Evolutionary conservation across 371 early-diverging fungal species (phyloP), one percentile per base, ranked within the genome.

Genomic region (Lichtheimia hyalospora): DNA sequence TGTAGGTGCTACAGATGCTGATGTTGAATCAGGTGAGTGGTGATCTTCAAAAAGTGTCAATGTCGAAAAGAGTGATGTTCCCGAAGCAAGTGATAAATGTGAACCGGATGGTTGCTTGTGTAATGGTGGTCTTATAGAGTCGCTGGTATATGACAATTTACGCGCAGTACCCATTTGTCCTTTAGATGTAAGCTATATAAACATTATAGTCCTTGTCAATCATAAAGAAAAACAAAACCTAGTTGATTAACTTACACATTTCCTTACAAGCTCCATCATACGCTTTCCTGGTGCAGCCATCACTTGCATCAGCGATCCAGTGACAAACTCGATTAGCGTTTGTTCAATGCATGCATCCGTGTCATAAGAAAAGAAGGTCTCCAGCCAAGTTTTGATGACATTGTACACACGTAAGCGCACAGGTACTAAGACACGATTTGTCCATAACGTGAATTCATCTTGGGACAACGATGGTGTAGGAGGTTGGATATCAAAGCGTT

Each of bases 321-420:
- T 58, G 4, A 66, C 64, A 54, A 81, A 81, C 10, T 67, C 59
- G 0, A 66, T 20, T 1, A 81, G 39, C 2, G 54, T 2, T 5
- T 67, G 44, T 52, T 75, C 72, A 7, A 70, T 67, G n/a, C 27
- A 42, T 7, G 54, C 73, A 57, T 89, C 87, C 57, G 86, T 82
- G 39, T 93, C 93, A 15, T 82, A 73, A 66, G 82, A 62, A 58
- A 75, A 95, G 69, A 89, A 89, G 41, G 74, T 75, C 71, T 96
- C 96, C 13, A 97, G 74, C 98, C 98, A 97, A 5, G 84, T 84
- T 66, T 95, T 94, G 71, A 95, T 86, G 7, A 95, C 86, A 68
- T 94, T 95, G 74, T 85, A 92, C 0, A 97, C 96, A 14, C 84
- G 84, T 44, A 96, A 69, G 13, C 95, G 92, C 52, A 95, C 84